A percentile compares a stretch with the other conserved stretches of the same genome.
Conservation (phyloP, 2,329 filamentous ascomycete genomes). For the Fusarium musae region DNA sequence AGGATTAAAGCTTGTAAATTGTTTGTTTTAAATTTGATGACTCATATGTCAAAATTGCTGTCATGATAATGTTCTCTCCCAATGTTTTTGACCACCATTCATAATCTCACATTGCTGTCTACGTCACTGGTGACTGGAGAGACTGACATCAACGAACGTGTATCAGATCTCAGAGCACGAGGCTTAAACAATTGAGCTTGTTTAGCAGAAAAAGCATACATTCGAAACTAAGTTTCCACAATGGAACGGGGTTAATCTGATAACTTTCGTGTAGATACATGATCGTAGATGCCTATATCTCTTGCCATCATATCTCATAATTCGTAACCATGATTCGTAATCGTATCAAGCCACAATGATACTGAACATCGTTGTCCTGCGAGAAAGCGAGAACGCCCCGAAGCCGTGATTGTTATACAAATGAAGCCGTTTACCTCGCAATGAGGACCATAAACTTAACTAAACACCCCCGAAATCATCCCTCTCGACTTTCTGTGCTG, state of each 20-base stretch:
- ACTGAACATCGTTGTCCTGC: not conserved
- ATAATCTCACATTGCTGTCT: not conserved
- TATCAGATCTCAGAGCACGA: not conserved
- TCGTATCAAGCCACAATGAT: not conserved
- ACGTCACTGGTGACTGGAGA: not conserved
- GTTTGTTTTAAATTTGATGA: slow-evolving; percentile 1
- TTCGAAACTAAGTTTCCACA: not conserved
- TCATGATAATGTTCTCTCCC: not conserved
- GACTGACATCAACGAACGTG: not conserved
- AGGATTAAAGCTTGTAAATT: slow-evolving; percentile 23
- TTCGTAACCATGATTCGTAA: slow-evolving; percentile 1
- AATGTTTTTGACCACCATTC: not conserved
- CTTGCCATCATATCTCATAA: slow-evolving; percentile 8
- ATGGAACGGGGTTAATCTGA: not conserved
- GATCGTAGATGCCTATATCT: not conserved
- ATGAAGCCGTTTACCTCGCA: not conserved
- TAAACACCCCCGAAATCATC: slow-evolving; percentile 26
- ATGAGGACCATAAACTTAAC: slow-evolving; percentile 6
- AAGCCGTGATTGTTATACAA: not conserved
- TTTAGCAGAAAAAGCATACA: not conserved
- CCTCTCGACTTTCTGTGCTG: not conserved
- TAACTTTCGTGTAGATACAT: not conserved
- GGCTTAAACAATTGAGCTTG: too few species aligned
- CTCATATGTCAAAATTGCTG: not conserved
- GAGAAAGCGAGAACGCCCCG: not conserved